A percentile compares a stretch with the other conserved stretches of the same genome.
Conservation (phyloP, 1,284 basidiomycete species). For the Irpex rosettiformis region DNA sequence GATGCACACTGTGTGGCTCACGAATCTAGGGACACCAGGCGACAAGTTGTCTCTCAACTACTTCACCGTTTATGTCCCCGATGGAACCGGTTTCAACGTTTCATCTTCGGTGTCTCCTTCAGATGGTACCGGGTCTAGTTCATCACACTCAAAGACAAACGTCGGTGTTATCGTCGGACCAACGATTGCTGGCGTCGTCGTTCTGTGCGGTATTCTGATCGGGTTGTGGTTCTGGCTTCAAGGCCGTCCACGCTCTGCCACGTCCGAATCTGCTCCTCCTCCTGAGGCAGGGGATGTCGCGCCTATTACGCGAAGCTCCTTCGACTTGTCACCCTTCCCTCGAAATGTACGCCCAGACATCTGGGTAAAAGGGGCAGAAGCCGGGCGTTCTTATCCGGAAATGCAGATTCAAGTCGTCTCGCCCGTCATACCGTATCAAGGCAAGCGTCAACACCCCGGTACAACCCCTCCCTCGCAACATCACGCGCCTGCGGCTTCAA, state of each 20-base stretch:
- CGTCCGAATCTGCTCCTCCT: too few species aligned
- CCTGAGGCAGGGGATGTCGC: too few species aligned
- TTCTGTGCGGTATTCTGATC: background rate
- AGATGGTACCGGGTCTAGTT: background rate
- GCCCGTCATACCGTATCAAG: background rate
- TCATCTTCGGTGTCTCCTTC: background rate
- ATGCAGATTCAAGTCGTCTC: background rate
- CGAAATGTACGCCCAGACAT: background rate
- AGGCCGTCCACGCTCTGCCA: too few species aligned
- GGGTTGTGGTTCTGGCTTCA: background rate
- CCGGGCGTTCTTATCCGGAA: background rate
- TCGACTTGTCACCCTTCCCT: too few species aligned
- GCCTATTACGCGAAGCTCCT: too few species aligned
- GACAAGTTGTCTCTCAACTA: constrained; percentile 10
- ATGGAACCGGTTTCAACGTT: background rate
- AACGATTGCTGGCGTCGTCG: background rate
- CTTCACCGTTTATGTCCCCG: constrained; percentile 9
- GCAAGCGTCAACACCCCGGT: background rate
- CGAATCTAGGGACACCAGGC: constrained; percentile 4
- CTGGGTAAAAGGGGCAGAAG: background rate
- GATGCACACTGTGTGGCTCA: constrained; percentile 4
- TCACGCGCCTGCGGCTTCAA: background rate
- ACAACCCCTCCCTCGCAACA: background rate
- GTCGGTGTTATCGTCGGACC: background rate
- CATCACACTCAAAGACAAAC: background rate